Evolutionary conservation across 257 asterid species (phyloP), one percentile per base, ranked within the genome.

Genomic region (Ajuga chamaepitys): DNA sequence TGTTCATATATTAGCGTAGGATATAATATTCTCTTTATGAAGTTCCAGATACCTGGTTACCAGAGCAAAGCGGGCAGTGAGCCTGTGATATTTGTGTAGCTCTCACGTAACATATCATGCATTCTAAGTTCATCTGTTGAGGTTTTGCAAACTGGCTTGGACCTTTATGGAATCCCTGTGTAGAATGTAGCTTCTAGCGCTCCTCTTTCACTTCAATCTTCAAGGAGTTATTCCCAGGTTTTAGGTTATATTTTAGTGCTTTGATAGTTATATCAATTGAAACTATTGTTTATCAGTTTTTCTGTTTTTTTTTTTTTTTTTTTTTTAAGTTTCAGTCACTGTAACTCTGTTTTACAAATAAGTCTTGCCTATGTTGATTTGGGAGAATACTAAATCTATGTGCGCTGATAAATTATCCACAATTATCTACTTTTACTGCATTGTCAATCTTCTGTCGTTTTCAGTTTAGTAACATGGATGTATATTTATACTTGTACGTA

Each of bases 231-330:
- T 60, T 70, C 30, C 54, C 54, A 42, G 24, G n/a, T n/a, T n/a
- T n/a, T n/a, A n/a, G n/a, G n/a, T n/a, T n/a, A n/a, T n/a, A n/a
- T 62, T 54, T 46, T 34, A 63, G 67, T 66, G 42, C 40, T 45
- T 22, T 26, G 1, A 35, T 32, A 26, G 10, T 44, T 42, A 28
- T 56, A 30, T 58, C 50, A 35, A 22, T 55, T 47, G 56, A 54
- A 41, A 44, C 38, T 38, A 11, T 32, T 57, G 41, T 8, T 47
- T 54, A 30, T 53, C 54, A 45, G 64, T 53, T 75, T 50, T 30
- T 34, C 45, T 66, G 64, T 62, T 55, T 7, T 18, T n/a, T n/a
- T n/a, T n/a, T 70, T 53, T 75, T 50, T 30, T 34, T 52, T 66
- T 64, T 62, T 55, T 7, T 18, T n/a, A 38, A 16, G 4, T 5